Conservation (phyloP, 192 early-diverging fungal species). For the Funneliformis geosporum region DNA sequence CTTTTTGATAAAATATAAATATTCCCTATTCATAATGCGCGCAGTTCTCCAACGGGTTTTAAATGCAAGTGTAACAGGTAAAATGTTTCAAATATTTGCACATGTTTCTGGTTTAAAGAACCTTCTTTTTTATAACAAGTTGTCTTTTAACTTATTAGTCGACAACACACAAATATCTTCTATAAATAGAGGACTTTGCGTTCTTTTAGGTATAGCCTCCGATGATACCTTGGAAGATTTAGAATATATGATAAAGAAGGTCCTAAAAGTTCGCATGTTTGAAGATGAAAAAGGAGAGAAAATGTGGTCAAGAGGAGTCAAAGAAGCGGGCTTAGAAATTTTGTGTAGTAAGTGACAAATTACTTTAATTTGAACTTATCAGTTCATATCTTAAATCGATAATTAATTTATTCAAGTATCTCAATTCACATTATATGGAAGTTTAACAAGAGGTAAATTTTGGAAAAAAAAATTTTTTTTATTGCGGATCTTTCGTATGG, state of each 20-base stretch:
- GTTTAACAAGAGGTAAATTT: conserved; percentile 69
- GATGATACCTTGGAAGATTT: conserved; percentile 76
- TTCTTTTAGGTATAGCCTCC: conserved; percentile 68
- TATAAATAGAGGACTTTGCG: conserved; percentile 79
- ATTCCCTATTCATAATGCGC: conserved; percentile 7
- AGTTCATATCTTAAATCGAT: neutral
- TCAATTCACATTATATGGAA: conserved; percentile 92
- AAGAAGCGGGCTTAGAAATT: conserved; percentile 71
- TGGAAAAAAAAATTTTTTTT: neutral
- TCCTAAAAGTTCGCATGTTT: conserved; percentile 78
- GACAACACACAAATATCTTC: conserved; percentile 70
- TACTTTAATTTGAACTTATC: neutral
- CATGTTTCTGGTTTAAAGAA: too few species aligned
- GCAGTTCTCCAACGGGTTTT: conserved; percentile 45
- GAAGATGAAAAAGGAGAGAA: conserved; percentile 57
- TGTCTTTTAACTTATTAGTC: conserved; percentile 48
- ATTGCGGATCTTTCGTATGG: too few species aligned
- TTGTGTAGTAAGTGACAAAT: conserved; percentile 64
- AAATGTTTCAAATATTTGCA: neutral
- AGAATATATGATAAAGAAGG: conserved; percentile 84
- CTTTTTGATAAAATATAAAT: neutral
- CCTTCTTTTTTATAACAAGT: neutral
- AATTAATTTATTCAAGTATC: conserved; percentile 55
- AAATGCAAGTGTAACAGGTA: conserved; percentile 47
- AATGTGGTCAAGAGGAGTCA: conserved; percentile 82